Conservation (phyloP, 345 rosid species). For the Raphanus raphanistrum region DNA sequence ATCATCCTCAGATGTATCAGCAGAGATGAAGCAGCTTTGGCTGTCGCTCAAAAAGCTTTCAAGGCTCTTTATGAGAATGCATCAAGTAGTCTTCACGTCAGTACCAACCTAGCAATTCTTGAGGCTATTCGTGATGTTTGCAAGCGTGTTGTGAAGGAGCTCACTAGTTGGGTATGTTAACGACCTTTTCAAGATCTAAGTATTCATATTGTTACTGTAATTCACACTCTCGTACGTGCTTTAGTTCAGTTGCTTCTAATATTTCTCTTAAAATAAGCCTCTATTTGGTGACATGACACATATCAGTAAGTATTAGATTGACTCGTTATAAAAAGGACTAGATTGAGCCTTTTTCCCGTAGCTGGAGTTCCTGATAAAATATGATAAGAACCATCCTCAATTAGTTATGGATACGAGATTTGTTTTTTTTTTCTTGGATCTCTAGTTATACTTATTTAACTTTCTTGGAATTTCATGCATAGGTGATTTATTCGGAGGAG, state of each 20-base stretch:
- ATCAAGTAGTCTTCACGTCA: conserved; percentile 68
- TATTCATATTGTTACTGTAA: background rate
- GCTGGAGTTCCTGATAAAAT: conserved; percentile 5
- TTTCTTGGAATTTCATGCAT: conserved; percentile 24
- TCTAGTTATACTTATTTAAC: conserved; percentile 4
- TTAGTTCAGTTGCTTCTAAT: conserved; percentile 1
- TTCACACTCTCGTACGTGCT: background rate
- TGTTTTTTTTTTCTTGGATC: background rate
- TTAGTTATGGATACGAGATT: background rate
- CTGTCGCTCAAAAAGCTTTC: conserved; percentile 98
- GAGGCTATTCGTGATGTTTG: conserved; percentile 92
- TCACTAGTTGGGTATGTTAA: conserved; percentile 91
- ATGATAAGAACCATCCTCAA: background rate
- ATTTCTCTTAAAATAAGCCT: background rate
- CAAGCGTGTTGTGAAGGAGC: conserved; percentile 92
- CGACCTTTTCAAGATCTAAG: conserved; percentile 12
- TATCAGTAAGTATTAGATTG: background rate
- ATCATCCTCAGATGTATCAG: conserved; percentile 89
- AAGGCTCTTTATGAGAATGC: conserved; percentile 86
- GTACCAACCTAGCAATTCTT: conserved; percentile 79
- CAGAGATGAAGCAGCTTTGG: conserved; percentile 95
- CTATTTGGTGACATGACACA: conserved; percentile 2
- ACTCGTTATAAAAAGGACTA: background rate
- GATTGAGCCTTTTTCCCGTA: background rate
- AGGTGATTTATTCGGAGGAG: conserved; percentile 96